phyloP scores from a whole-genome alignment of 129 eudicot genomes.

The Cynara cardunculus region DNA sequence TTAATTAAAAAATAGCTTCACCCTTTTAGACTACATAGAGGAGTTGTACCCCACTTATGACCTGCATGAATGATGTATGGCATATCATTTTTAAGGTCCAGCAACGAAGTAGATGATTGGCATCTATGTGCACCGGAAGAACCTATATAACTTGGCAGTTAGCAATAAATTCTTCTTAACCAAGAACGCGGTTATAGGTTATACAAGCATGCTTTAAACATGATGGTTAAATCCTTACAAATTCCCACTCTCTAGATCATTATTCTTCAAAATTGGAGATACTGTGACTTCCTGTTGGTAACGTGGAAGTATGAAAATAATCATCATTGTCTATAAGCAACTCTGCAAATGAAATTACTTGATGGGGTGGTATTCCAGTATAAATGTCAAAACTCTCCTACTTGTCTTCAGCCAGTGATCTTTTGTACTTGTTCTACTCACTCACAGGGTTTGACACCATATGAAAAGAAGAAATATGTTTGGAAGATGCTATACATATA shows the following conservation, averaged over 20 bases:
- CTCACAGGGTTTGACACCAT: slow-evolving; percentile 78
- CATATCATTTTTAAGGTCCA: not conserved
- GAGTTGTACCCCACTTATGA: not conserved
- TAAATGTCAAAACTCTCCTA: not conserved
- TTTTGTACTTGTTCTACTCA: slow-evolving; percentile 14
- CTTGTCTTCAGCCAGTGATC: not conserved
- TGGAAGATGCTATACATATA: slow-evolving; percentile 98
- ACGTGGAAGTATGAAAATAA: not conserved
- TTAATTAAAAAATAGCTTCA: not conserved
- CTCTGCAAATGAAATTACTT: not conserved
- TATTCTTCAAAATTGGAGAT: not conserved
- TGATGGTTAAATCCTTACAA: not conserved
- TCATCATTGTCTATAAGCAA: not conserved
- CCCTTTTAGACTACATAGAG: not conserved
- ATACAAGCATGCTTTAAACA: not conserved
- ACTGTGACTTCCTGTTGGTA: not conserved
- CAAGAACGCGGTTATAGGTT: not conserved
- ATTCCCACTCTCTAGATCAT: not conserved
- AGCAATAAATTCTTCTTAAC: not conserved
- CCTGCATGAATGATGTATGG: not conserved
- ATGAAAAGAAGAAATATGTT: slow-evolving; percentile 98
- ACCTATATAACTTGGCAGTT: not conserved
- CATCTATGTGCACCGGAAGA: not conserved
- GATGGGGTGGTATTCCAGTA: not conserved
- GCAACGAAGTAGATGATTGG: not conserved